Conservation (phyloP, 1,284 basidiomycete species). For the Ganoderma lucidum region DNA sequence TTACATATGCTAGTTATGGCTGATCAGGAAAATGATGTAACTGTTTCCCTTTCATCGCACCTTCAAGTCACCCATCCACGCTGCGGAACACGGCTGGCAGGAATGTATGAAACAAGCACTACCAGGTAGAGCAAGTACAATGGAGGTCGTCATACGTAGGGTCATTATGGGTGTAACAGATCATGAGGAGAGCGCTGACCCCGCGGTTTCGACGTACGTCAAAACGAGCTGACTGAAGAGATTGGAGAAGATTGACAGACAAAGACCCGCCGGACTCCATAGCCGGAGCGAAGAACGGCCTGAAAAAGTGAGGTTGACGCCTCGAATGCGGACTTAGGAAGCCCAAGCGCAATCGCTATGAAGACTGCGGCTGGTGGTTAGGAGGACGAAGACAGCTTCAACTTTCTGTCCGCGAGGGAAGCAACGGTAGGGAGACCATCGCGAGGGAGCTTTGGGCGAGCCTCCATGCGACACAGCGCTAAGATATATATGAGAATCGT, state of each 20-base stretch:
- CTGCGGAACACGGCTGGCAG: too few relatives aligned
- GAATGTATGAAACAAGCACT: too few relatives aligned
- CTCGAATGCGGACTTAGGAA: too few relatives aligned
- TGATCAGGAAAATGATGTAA: too few relatives aligned
- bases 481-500: background rate
- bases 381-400: constrained; percentile 2
- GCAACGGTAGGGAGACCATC: constrained; percentile 18
- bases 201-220: constrained; percentile 2
- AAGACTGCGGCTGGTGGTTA: constrained; percentile 3
- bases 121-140: too few relatives aligned
- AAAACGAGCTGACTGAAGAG: constrained; percentile 2
- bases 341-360: constrained; percentile 4
- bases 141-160: too few relatives aligned
- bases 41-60: too few relatives aligned
- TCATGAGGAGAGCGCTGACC: background rate
- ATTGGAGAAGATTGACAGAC: background rate
- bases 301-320: too few relatives aligned
- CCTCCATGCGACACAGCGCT: background rate
- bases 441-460: constrained; percentile 6
- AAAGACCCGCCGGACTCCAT: constrained; percentile 7
- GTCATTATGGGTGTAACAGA: too few relatives aligned
- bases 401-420: constrained; percentile 1
- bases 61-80: too few relatives aligned
- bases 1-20: too few relatives aligned
- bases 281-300: background rate